Evolutionary conservation across 495 filamentous ascomycete genomes (phyloP).

Genomic region (Entonaema liquescens): DNA sequence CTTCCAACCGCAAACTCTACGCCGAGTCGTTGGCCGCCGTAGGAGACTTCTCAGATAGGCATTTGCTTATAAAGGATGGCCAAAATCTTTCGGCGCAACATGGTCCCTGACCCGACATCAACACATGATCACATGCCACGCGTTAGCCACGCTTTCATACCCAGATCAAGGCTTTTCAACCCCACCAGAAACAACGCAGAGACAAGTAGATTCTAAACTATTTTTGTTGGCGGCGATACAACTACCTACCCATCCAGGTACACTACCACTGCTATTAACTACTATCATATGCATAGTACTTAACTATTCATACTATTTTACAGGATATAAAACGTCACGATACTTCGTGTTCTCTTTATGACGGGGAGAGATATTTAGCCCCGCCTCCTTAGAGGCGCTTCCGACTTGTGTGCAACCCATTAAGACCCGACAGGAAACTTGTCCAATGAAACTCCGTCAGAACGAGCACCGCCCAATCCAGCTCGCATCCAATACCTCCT

Average conservation of each 20-base stretch:
- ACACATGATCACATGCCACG: conserved; percentile 21
- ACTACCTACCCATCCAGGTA: no score
- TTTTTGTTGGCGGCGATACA: neutral
- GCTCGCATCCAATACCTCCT: neutral
- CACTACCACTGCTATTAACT: neutral
- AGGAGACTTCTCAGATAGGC: conserved; percentile 10
- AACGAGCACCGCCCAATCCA: conserved; percentile 18
- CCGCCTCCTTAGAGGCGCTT: conserved; percentile 15
- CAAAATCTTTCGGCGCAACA: conserved; percentile 18
- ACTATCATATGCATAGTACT: neutral
- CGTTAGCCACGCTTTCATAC: neutral
- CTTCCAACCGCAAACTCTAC: neutral
- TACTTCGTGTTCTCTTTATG: conserved; percentile 8
- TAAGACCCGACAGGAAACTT: no score
- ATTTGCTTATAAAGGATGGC: conserved; percentile 11
- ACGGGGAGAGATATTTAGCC: conserved; percentile 19
- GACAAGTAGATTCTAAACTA: no score
- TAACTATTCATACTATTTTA: no score
- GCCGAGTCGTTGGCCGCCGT: no score
- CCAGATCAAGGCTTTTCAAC: conserved; percentile 8
- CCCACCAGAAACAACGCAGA: neutral
- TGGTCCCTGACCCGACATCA: conserved; percentile 21
- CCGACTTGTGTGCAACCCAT: conserved; percentile 2
- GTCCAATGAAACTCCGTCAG: conserved; percentile 19
- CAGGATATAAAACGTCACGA: conserved; percentile 25